Conservation (phyloP, 805 yeast species). For the Starmera amethionina region DNA sequence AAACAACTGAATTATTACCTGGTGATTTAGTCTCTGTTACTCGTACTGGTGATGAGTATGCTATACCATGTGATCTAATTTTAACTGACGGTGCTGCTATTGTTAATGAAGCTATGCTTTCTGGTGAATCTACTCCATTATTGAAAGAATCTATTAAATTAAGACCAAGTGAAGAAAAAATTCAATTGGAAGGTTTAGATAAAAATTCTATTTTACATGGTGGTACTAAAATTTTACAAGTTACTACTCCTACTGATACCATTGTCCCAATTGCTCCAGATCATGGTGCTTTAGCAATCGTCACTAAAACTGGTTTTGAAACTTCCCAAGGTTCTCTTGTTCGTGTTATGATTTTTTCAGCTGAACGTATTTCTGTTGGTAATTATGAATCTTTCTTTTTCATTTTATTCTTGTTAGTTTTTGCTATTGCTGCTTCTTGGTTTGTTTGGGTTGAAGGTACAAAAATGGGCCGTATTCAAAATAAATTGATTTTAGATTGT, state of each 20-base stretch:
- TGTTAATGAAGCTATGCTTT: constrained; percentile 97
- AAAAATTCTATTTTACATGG: constrained; percentile 86
- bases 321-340: constrained; percentile 96
- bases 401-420: constrained; percentile 77
- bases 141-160: constrained; percentile 83
- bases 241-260: constrained; percentile 53
- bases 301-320: constrained; percentile 93
- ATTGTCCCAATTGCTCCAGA: constrained; percentile 59
- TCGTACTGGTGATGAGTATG: constrained; percentile 84
- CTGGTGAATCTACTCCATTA: constrained; percentile 96
- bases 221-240: constrained; percentile 94
- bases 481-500: constrained; percentile 91
- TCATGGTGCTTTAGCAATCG: constrained; percentile 83
- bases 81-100: constrained; percentile 86
- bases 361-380: constrained; percentile 94
- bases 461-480: constrained; percentile 88
- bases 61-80: constrained; percentile 89
- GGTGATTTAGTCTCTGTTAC: constrained; percentile 84
- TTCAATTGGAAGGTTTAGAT: constrained; percentile 77
- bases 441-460: constrained; percentile 99
- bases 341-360: constrained; percentile 93
- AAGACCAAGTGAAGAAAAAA: constrained; percentile 60
- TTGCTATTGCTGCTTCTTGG: constrained; percentile 94
- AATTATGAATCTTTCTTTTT: constrained; percentile 90
- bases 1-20: constrained; percentile 74